Evolutionary conservation across 2,329 filamentous ascomycete species (phyloP).

Genomic region (Chalaropsis thielavioides): DNA sequence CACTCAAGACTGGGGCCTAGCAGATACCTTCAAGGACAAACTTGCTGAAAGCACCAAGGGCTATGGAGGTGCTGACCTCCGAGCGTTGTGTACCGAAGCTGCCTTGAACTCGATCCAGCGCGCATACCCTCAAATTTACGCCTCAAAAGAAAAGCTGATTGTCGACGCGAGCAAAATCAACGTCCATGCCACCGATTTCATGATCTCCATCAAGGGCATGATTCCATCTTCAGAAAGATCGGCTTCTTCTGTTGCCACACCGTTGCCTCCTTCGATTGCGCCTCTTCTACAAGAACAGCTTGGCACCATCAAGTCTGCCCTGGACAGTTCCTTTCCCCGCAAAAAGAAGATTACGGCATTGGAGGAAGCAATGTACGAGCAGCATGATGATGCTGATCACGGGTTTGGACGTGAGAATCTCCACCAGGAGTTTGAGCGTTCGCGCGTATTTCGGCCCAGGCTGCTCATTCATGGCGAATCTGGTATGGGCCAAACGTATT

Average conservation of each 20-base stretch:
- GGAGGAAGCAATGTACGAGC: slow-evolving; percentile 85
- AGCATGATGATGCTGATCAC: slow-evolving; percentile 64
- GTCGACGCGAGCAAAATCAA: slow-evolving; percentile 76
- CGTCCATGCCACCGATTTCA: slow-evolving; percentile 87
- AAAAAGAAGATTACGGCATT: slow-evolving; percentile 78
- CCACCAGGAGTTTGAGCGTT: slow-evolving; percentile 66
- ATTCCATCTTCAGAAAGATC: slow-evolving; percentile 88
- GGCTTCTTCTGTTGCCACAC: slow-evolving; percentile 66
- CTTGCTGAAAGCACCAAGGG: slow-evolving; percentile 85
- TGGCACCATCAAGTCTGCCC: slow-evolving; percentile 47
- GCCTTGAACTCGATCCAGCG: slow-evolving; percentile 90
- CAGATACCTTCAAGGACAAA: slow-evolving; percentile 63
- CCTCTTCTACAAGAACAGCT: slow-evolving; percentile 67
- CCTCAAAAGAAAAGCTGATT: slow-evolving; percentile 72
- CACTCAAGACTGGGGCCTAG: slow-evolving; percentile 82
- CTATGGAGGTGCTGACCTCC: slow-evolving; percentile 87
- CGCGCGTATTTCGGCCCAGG: slow-evolving; percentile 75
- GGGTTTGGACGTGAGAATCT: slow-evolving; percentile 74
- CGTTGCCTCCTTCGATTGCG: slow-evolving; percentile 65
- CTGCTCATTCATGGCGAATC: slow-evolving; percentile 66
- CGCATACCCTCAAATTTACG: slow-evolving; percentile 92
- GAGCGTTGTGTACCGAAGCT: slow-evolving; percentile 89
- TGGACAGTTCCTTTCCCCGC: slow-evolving; percentile 67
- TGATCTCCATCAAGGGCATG: slow-evolving; percentile 92
- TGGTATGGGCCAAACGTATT: slow-evolving; percentile 89